phyloP scores from a whole-genome alignment of 768 basidiomycete genomes.

The Russula foetens region DNA sequence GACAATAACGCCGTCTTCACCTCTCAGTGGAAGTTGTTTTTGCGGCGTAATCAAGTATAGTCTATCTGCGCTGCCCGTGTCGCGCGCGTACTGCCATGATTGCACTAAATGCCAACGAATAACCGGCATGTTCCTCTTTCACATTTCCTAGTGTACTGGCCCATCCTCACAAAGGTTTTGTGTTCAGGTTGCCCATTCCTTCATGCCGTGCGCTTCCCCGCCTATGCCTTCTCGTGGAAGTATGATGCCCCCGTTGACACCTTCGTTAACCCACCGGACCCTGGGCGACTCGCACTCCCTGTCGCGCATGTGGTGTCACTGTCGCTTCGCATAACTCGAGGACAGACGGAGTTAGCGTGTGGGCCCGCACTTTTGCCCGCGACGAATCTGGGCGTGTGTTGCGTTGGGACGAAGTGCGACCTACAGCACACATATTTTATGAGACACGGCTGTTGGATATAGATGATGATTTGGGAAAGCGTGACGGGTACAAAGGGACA shows the following conservation, averaged over 20 bases:
- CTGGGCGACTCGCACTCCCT: constrained; percentile 55
- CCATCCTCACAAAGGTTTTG: not conserved
- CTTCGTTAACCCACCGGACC: constrained; percentile 43
- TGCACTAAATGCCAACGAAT: constrained; percentile 62
- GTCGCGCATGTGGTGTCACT: constrained; percentile 49
- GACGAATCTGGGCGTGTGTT: constrained; percentile 42
- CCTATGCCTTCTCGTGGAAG: constrained; percentile 47
- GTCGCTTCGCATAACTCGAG: constrained; percentile 47
- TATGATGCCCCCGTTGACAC: constrained; percentile 38
- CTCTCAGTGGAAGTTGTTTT: constrained; percentile 43
- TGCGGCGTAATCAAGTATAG: constrained; percentile 46
- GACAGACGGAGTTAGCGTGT: constrained; percentile 44
- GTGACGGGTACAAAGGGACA: constrained; percentile 52
- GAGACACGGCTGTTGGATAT: constrained; percentile 52
- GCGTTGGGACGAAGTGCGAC: constrained; percentile 47
- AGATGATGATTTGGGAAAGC: constrained; percentile 49
- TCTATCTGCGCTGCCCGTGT: constrained; percentile 39
- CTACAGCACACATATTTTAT: constrained; percentile 62
- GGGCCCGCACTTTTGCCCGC: constrained; percentile 47
- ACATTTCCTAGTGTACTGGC: not conserved
- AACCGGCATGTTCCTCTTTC: constrained; percentile 33
- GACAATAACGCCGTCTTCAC: not conserved
- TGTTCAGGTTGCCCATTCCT: constrained; percentile 50
- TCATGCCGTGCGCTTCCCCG: constrained; percentile 49
- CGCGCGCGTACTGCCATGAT: constrained; percentile 62